Base-by-base conservation (phyloP, 441 rosid species). In the Mallotus repandus region DNA sequence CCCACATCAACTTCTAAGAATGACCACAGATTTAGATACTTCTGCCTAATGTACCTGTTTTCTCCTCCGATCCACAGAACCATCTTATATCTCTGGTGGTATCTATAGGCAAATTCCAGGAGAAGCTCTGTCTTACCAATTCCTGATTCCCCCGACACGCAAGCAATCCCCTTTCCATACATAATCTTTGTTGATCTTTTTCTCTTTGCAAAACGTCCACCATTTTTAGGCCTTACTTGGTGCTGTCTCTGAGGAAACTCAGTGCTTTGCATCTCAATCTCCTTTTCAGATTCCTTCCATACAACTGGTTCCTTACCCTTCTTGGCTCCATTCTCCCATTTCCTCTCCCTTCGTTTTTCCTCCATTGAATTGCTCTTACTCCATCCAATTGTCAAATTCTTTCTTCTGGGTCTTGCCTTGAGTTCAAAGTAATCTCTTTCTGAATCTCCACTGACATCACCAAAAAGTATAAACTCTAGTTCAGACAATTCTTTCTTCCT, bases 101-200 rank as follows among this genome's bases (percentile, higher is more conserved):
- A 84, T 83, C 88, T 65, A 77, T 91, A 89, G 13, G 91, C 97
- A 70, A 87, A 93, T 73, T 95, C 99, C 50, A 95, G 90, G 81
- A 93, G 97, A 81, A 95, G 94, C 81, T 95, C 98, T 0, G 98
- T 93, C 67, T 95, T 95, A 45, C 99, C 99, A 7, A 95, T 93
- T 70, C 99, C 99, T 0, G 94, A 88, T 25, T 93, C 98, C 41
- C 99, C 99, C 0, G 96, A 85, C 21, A 95, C 87, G 25, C 98
- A 91, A 53, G 98, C 96, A 58, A 95, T 78, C 6, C 99, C 99
- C 79, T 91, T 95, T 41, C 99, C 97, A 8, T 93, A 91, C 46
- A 83, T 74, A 65, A 86, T 66, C 75, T 90, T 93, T 11, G 77
- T 77, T 3, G 98, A 84, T 70, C 88, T 82, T 84, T 84, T 91